Evolutionary conservation across 2,329 filamentous ascomycete genomes (phyloP).

Genomic region (Cercospora nicotianae): DNA sequence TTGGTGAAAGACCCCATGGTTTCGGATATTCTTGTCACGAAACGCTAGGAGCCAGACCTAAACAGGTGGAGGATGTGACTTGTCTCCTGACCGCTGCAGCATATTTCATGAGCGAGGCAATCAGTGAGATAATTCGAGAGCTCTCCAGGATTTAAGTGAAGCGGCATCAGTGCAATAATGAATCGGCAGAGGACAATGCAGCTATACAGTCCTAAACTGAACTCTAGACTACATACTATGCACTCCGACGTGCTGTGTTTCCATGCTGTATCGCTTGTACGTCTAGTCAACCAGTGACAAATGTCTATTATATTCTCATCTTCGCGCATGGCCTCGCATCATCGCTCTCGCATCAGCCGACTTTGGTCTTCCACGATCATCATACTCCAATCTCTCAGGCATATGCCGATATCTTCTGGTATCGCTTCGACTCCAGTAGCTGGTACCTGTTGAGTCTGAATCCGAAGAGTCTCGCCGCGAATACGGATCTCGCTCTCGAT

Average conservation of each 20-base stretch:
- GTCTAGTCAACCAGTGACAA: background rate
- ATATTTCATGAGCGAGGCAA: background rate
- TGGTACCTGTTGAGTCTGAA: constrained; percentile 5
- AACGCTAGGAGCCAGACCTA: background rate
- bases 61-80: background rate
- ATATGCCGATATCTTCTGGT: constrained; percentile 10
- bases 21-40: background rate
- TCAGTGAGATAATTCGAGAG: background rate
- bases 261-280: background rate
- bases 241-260: background rate
- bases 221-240: background rate
- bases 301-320: background rate
- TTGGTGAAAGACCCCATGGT: background rate
- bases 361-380: constrained; percentile 3
- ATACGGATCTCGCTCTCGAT: constrained; percentile 4
- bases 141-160: background rate
- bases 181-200: background rate
- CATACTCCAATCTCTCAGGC: constrained; percentile 11
- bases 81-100: background rate
- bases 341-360: background rate
- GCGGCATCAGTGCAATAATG: background rate
- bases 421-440: constrained; percentile 6
- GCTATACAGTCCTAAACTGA: background rate
- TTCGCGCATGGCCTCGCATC: background rate
- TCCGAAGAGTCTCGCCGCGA: constrained; percentile 7